Evolutionary conservation across 1,284 basidiomycete species (phyloP), one percentile per base, ranked within the genome.

Genomic region (Thecaphora frezii): DNA sequence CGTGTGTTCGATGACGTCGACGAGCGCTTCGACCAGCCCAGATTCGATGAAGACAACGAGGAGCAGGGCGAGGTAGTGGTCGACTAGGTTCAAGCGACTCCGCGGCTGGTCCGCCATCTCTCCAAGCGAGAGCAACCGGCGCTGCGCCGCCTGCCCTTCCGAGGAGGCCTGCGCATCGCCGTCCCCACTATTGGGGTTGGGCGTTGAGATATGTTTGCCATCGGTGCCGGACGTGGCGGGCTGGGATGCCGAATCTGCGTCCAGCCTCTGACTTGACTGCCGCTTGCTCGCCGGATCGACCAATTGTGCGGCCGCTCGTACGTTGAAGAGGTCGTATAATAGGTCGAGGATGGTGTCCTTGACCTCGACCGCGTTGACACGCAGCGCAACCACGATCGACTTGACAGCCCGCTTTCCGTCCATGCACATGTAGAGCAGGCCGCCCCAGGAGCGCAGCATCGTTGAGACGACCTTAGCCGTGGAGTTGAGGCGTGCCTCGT

Each of bases 371-470:
- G 90, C 89, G 5, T 93, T 93, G 80, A 97, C 90, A 58, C 87
- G 86, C 44, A 99, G 82, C 0, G 89, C 90, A 71, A 92, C 85
- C 26, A 98, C 85, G 22, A 98, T 82, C 5, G 89, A 88, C 39
- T 87, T 85, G 58, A 99, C 88, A 0, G 93, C 91, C 19, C 86
- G 83, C 82, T 89, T 88, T 69, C 91, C 86, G 75, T 93, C 85
- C 85, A 93, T 87, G 80, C 91, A 96, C 65, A 97, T 87, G 78
- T 97, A 97, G 83, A 97, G 87, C 28, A 98, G 80, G 9, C 93
- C 94, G 61, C 90, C 89, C 93, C 94, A 99, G 12, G 90, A 92
- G 44, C 89, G 85, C 45, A 99, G 80, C 83, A 97, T 54, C 36
- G 89, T 84, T 39, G 88, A 86, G 39, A 96, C 87, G 45, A 94